Conservation (phyloP, 2,329 filamentous ascomycete species). For the Aspergillus fructus region DNA sequence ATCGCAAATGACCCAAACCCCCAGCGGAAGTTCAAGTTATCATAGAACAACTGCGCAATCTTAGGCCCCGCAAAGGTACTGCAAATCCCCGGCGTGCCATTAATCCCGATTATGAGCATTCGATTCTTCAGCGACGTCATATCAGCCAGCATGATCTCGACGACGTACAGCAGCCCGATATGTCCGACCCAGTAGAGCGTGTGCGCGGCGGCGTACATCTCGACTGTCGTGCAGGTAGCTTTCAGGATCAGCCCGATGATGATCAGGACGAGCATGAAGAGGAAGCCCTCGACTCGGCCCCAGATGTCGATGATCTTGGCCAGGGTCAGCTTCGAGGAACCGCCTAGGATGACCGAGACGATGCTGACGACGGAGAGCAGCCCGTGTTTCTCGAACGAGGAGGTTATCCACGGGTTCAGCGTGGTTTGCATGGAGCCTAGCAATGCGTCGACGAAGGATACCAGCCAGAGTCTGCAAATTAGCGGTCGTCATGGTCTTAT, state of each 20-base stretch:
- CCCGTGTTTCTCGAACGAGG: slow-evolving; percentile 9
- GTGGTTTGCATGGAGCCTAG: slow-evolving; percentile 2
- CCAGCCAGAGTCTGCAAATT: slow-evolving; percentile 9
- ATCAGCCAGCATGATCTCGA: slow-evolving; percentile 62
- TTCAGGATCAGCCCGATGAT: slow-evolving; percentile 56
- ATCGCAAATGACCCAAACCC: slow-evolving; percentile 63
- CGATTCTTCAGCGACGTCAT: slow-evolving; percentile 61
- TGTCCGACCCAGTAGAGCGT: slow-evolving; percentile 58
- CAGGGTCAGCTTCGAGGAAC: slow-evolving; percentile 58
- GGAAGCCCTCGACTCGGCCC: slow-evolving; percentile 60
- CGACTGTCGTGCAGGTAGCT: slow-evolving; percentile 59
- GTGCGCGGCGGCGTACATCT: slow-evolving; percentile 62
- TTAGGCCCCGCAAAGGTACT: slow-evolving; percentile 51
- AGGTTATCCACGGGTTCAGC: slow-evolving; percentile 13
- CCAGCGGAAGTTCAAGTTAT: slow-evolving; percentile 59
- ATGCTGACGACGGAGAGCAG: slow-evolving; percentile 40
- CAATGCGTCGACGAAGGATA: slow-evolving; percentile 13
- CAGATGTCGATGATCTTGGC: slow-evolving; percentile 64
- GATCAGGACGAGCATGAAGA: slow-evolving; percentile 1
- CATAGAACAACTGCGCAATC: slow-evolving; percentile 53
- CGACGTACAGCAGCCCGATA: slow-evolving; percentile 55
- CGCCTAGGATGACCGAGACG: slow-evolving; percentile 56
- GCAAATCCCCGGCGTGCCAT: slow-evolving; percentile 60
- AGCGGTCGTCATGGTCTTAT: not conserved
- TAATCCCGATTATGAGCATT: slow-evolving; percentile 59